These are phyloP conservation scores for Pseudogymnoascus sp. DNA, from an alignment of 2,329 filamentous ascomycete species.

Conservation along the genomic window DNA sequence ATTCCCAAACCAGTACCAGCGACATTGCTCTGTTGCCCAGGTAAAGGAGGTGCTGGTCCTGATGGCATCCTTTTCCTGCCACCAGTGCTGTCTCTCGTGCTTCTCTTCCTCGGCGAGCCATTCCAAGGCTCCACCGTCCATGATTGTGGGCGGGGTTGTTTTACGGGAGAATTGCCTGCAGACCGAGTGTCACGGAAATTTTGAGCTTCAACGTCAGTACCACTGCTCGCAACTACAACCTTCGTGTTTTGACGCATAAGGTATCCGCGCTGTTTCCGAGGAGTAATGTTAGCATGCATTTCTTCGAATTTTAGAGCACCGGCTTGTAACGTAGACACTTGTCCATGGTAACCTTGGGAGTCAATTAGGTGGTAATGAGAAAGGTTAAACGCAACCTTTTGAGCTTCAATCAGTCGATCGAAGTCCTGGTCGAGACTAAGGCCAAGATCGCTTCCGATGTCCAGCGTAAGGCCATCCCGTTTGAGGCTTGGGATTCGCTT, in stretches of 20 bases:
- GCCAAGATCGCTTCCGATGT: conserved; percentile 55
- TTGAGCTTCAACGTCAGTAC: conserved; percentile 52
- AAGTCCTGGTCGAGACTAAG: conserved; percentile 89
- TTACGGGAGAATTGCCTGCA: conserved; percentile 61
- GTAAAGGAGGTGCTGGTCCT: conserved; percentile 72
- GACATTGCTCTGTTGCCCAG: conserved; percentile 76
- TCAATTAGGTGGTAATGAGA: conserved; percentile 22
- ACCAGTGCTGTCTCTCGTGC: conserved; percentile 51
- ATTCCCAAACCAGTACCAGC: conserved; percentile 50
- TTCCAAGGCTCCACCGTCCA: conserved; percentile 99
- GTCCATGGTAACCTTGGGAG: conserved; percentile 31
- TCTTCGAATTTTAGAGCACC: neutral
- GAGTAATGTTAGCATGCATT: conserved; percentile 54
- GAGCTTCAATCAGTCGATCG: conserved; percentile 86
- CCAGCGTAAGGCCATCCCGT: conserved; percentile 73
- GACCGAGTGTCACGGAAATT: conserved; percentile 49
- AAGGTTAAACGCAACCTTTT: conserved; percentile 71
- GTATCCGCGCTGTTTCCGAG: conserved; percentile 81
- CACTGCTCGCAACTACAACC: conserved; percentile 79
- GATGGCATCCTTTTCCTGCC: conserved; percentile 31
- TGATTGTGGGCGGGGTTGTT: conserved; percentile 76
- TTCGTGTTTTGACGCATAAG: conserved; percentile 99
- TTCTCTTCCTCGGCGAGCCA: conserved; percentile 62
- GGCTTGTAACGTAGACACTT: conserved; percentile 35
- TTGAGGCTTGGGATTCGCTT: conserved; percentile 64